Percentiles rank a stretch among this genome's conserved stretches.
These are phyloP conservation scores for Suhomyces taliae DNA, from an alignment of 1,139 yeast genomes.

Conservation along the genomic window DNA sequence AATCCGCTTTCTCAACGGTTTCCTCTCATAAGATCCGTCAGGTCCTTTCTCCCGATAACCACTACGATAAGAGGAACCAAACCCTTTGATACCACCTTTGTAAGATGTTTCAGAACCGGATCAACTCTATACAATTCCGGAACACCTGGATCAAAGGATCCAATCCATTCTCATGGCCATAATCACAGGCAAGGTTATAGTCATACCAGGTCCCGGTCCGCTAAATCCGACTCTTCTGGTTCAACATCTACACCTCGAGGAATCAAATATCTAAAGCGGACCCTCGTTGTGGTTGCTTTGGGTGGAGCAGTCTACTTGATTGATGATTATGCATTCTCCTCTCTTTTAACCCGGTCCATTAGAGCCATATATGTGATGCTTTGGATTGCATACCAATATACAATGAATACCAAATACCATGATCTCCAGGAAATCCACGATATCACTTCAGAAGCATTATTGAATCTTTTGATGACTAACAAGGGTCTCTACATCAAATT, in stretches of 20 bases:
- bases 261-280: neutral
- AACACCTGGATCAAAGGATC: no score
- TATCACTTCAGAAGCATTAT: conserved; percentile 55
- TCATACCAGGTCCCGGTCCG: neutral
- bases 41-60: no score
- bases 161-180: no score
- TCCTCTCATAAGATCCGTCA: no score
- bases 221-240: neutral
- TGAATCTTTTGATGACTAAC: conserved; percentile 52
- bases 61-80: no score
- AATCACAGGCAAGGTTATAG: no score
- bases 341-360: conserved; percentile 51
- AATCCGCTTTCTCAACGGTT: no score
- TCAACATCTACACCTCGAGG: neutral
- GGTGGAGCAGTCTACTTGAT: conserved; percentile 24
- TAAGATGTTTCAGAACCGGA: no score
- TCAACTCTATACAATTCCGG: no score
- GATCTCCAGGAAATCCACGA: conserved; percentile 56
- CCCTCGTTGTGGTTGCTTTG: neutral
- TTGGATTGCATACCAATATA: conserved; percentile 61
- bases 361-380: conserved; percentile 51
- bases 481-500: conserved; percentile 75
- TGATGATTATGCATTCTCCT: conserved; percentile 47
- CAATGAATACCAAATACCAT: conserved; percentile 44
- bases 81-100: no score